Evolutionary conservation across 192 early-diverging fungal genomes (phyloP).

Genomic region (Geranomyces michiganensis): DNA sequence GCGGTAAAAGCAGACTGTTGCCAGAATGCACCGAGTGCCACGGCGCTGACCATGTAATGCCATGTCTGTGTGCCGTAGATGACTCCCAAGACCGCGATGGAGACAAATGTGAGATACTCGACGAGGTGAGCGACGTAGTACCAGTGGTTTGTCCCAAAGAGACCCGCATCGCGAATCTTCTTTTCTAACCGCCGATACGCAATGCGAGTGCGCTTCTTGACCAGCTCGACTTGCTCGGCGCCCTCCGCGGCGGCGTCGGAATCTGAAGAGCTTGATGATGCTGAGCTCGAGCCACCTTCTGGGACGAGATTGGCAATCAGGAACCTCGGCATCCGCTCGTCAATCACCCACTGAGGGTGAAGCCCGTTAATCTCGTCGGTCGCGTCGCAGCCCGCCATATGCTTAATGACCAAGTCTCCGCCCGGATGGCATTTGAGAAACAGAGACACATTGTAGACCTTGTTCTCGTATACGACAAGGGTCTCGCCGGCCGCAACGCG

Average conservation of each 20-base stretch:
- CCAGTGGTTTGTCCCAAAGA: conserved; percentile 66
- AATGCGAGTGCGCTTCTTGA: conserved; percentile 26
- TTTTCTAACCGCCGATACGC: conserved; percentile 70
- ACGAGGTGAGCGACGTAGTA: conserved; percentile 47
- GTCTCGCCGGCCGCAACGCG: conserved; percentile 51
- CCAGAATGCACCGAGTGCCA: conserved; percentile 33
- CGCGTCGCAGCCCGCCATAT: conserved; percentile 82
- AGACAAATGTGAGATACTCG: background rate
- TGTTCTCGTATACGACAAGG: conserved; percentile 80
- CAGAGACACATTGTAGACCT: conserved; percentile 86
- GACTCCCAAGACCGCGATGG: background rate
- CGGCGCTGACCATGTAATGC: conserved; percentile 10
- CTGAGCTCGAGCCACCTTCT: background rate
- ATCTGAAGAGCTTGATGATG: background rate
- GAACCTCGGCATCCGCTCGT: conserved; percentile 76
- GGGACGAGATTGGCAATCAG: conserved; percentile 69
- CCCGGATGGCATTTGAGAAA: conserved; percentile 83
- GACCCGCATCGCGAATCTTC: conserved; percentile 61
- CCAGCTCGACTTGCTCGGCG: background rate
- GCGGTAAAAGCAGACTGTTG: conserved; percentile 92
- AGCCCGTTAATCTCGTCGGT: conserved; percentile 86
- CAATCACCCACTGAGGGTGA: conserved; percentile 82
- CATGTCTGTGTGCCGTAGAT: conserved; percentile 11
- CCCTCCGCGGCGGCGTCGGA: conserved; percentile 10
- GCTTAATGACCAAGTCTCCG: conserved; percentile 81